Base-by-base conservation (phyloP, 2,329 filamentous ascomycete genomes). In the Alternaria atra region DNA sequence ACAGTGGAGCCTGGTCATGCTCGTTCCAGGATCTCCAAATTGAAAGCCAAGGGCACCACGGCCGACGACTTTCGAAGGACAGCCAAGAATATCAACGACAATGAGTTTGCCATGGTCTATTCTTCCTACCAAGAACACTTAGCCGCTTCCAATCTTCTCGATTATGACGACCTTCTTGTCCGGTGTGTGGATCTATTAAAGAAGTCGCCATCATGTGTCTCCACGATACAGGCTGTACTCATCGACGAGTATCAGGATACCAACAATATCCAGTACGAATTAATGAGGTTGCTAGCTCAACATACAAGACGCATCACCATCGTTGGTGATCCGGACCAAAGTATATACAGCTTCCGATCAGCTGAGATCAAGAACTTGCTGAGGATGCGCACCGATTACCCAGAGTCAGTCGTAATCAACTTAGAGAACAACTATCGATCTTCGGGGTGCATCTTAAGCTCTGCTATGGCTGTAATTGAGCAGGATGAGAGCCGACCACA, bases 201-300 rank as follows among this genome's bases (percentile, higher is more conserved):
- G 60, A 82, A 84, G 20, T 86, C 91, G 67, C 92, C 94, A 0
- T 83, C 87, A 13, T 97, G 94, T 71, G 94, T 97, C 3, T 90
- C 90, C 13, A 97, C 97, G 69, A 89, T 99, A 17, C 89, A 97
- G 77, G 88, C 92, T 0, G 93, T 98, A 6, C 84, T 99, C 46
- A 96, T 99, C 64, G 94, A 99, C 75, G 94, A 99, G 75, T 99
- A 97, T 65, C 94, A 99, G 79, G 94, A 99, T 79, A 98, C 94
- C 7, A 99, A 98, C 74, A 87, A 92, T 20, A 90, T 97, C 5
- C 94, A 99, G 77, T 98, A 97, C 72, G 93, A 97, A 69, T 82
- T 99, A 42, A 97, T 97, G 93, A 90, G 87, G 64, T 84, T 97
- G 1, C 90, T 99, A 71, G 92, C 94, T 2, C 88, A 92, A 61